Base-by-base conservation (phyloP, 306 rosid genomes). In the Biancaea sappan region DNA sequence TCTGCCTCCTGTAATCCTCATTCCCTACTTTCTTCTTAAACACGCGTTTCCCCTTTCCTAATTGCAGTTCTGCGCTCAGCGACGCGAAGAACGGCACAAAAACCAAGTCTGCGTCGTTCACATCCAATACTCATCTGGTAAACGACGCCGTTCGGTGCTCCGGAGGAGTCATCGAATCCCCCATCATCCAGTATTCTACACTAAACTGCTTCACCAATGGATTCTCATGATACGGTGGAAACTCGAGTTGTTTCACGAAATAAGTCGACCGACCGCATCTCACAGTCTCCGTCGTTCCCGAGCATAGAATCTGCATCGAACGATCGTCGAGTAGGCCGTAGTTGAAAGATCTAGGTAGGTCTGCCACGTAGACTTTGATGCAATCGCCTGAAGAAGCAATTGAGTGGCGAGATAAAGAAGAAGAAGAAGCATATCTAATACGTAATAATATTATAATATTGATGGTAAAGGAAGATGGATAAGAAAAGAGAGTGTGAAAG, bases 181-280 rank as follows among this genome's bases (percentile, higher is more conserved):
- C 95, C 67, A 82, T 71, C 77, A 93, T 81, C 98, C 98, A 93
- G 74, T 90, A 93, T 90, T 93, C 97, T 0, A 95, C 95, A 47
- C 92, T 90, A 78, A 90, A 92, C 77, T 92, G 98, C 75, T 88
- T 90, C 63, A 92, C 87, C 79, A 92, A 72, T 13, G 98, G 98
- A 29, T 86, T 92, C 81, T 90, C 91, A 0, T 96, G 94, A 19
- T 86, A 92, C 0, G 92, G 94, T 4, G 89, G 98, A 28, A 81
- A 83, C 2, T 84, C 8, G 41, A 66, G 82, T 69, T n/a, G 44
- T 71, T 54, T 79, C 59, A 32, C 66, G 38, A 57, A 14, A 60
- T 32, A 57, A 58, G 76, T 14, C 1, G 81, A 26, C 22, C 75
- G 83, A 47, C 22, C 75, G 83, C 41, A 76, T 66, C 22, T 73